Conservation (phyloP, 495 filamentous ascomycete genomes). For the Chaetomium cochliodes region DNA sequence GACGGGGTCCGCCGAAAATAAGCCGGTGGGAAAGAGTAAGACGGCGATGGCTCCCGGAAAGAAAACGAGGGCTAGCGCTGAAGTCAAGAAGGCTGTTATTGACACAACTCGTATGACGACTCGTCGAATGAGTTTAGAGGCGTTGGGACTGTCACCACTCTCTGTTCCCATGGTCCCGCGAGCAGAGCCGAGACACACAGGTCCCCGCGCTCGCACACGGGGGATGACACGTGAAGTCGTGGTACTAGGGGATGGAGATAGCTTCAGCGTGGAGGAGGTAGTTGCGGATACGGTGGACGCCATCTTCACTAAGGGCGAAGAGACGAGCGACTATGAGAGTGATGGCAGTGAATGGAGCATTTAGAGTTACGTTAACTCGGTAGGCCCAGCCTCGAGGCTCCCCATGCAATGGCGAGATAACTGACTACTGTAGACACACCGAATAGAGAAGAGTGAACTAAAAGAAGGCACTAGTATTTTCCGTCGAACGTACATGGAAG, state of each 20-base stretch:
- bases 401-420: too few species aligned
- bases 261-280: neutral
- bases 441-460: too few species aligned
- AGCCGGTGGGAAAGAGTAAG: constrained; percentile 7
- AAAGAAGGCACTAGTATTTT: too few species aligned
- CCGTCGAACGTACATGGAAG: too few species aligned
- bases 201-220: neutral
- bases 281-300: neutral
- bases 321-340: constrained; percentile 14
- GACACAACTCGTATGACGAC: neutral
- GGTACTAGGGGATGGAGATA: neutral
- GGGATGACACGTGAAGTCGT: neutral
- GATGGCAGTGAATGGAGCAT: constrained; percentile 20
- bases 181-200: neutral
- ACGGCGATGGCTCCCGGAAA: neutral
- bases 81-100: constrained; percentile 1
- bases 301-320: constrained; percentile 18
- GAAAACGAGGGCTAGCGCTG: neutral
- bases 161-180: neutral
- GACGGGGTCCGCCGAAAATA: neutral
- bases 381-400: too few species aligned
- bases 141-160: neutral
- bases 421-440: too few species aligned
- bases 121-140: constrained; percentile 7
- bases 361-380: too few species aligned